A percentile compares a stretch with the other conserved stretches of the same genome.
These are phyloP conservation scores for Colletotrichum abscissum DNA, from an alignment of 2,329 filamentous ascomycete species.

Conservation along the genomic window DNA sequence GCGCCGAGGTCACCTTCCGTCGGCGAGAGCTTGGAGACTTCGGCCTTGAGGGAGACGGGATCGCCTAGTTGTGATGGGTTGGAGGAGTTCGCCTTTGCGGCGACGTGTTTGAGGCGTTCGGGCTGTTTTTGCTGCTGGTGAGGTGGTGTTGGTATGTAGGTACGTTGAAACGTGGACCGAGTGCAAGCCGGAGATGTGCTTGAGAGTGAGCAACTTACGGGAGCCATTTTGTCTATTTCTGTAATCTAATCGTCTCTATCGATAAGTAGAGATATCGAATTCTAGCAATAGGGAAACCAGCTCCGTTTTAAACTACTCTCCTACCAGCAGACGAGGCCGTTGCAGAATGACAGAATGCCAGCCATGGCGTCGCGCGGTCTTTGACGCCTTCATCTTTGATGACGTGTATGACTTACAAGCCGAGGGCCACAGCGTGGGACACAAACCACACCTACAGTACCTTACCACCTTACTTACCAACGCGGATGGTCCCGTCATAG, in stretches of 20 bases:
- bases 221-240: constrained; percentile 20
- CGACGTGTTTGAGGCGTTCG: constrained; percentile 34
- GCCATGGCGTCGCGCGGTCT: constrained; percentile 3
- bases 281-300: background rate
- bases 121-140: constrained; percentile 21
- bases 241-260: background rate
- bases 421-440: constrained; percentile 7
- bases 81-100: constrained; percentile 36
- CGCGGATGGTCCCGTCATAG: constrained; percentile 8
- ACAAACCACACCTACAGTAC: background rate
- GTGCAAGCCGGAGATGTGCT: background rate
- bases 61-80: constrained; percentile 53
- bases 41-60: constrained; percentile 53
- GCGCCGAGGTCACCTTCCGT: constrained; percentile 30
- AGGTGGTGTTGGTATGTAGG: background rate
- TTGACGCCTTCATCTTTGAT: constrained; percentile 34
- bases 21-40: constrained; percentile 37
- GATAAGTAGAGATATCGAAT: background rate
- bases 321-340: background rate
- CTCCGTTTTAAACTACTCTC: background rate
- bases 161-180: background rate
- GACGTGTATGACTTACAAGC: constrained; percentile 34
- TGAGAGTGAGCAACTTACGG: constrained; percentile 7
- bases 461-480: background rate
- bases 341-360: background rate